These are phyloP conservation scores for Coemansia sp. DNA, from an alignment of 371 early-diverging fungal genomes.

Conservation along the genomic window DNA sequence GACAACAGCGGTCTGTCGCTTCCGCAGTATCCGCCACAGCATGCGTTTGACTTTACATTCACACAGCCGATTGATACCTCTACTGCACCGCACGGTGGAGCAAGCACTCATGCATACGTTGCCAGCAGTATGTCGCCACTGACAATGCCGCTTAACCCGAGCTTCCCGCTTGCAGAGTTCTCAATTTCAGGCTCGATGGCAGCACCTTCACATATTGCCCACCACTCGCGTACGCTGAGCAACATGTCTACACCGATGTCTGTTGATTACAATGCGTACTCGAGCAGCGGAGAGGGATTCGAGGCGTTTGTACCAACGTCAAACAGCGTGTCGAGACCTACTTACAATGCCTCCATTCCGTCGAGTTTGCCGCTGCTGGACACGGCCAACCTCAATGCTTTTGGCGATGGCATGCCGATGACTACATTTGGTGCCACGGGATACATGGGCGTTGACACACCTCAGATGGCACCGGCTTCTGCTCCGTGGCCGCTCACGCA, in stretches of 20 bases:
- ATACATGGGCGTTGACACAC: slow-evolving; percentile 23
- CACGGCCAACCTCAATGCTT: slow-evolving; percentile 26
- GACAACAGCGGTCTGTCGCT: slow-evolving; percentile 4
- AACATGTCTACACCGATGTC: slow-evolving; percentile 26
- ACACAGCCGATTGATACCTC: slow-evolving; percentile 13
- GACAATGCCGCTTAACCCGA: slow-evolving; percentile 48
- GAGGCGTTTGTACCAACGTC: slow-evolving; percentile 11
- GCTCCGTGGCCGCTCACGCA: slow-evolving; percentile 26
- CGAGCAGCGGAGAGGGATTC: slow-evolving; percentile 8
- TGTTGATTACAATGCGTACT: slow-evolving; percentile 21
- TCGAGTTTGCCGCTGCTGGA: slow-evolving; percentile 32
- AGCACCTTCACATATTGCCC: slow-evolving; percentile 6
- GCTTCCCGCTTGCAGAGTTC: slow-evolving; percentile 49
- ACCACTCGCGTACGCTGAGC: slow-evolving; percentile 37
- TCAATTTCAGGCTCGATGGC: slow-evolving; percentile 1
- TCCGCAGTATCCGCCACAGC: slow-evolving; percentile 1
- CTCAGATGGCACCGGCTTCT: slow-evolving; percentile 3
- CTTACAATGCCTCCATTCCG: not conserved
- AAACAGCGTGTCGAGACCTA: not conserved
- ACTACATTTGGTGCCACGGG: slow-evolving; percentile 24
- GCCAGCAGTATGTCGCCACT: slow-evolving; percentile 27
- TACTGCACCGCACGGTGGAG: slow-evolving; percentile 2
- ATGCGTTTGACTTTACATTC: slow-evolving; percentile 38
- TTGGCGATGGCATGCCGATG: slow-evolving; percentile 21
- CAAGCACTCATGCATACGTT: slow-evolving; percentile 3